Percentiles rank a stretch among this genome's conserved stretches.
phyloP scores from a whole-genome alignment of 164 flowering plant species.

The Cinnamomum micranthum region DNA sequence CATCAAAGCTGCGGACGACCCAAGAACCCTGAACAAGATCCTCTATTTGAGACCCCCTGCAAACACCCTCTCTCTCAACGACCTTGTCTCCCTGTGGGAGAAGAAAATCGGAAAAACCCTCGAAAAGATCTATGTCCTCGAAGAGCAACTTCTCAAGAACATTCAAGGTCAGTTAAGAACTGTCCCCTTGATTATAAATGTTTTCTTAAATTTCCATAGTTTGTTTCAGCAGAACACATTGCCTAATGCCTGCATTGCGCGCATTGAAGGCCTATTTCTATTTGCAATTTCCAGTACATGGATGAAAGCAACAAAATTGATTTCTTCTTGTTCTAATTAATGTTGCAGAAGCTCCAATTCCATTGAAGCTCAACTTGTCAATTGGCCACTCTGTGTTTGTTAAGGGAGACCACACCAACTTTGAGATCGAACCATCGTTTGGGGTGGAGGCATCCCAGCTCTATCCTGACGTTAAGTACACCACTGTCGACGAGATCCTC shows the following conservation, averaged over 20 bases:
- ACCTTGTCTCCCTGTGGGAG: slow-evolving; percentile 64
- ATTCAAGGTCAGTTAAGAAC: slow-evolving; percentile 46
- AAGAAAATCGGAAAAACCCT: slow-evolving; percentile 65
- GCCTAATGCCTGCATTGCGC: background rate
- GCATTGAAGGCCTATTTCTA: background rate
- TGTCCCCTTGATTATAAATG: background rate
- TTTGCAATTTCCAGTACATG: background rate
- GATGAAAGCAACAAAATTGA: background rate
- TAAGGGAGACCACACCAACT: slow-evolving; percentile 52
- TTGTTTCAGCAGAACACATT: background rate
- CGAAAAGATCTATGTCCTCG: slow-evolving; percentile 44
- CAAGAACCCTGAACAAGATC: slow-evolving; percentile 65
- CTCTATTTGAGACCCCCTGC: slow-evolving; percentile 48
- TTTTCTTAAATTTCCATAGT: background rate
- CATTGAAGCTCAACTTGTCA: slow-evolving; percentile 25
- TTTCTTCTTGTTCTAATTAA: background rate
- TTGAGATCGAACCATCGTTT: slow-evolving; percentile 46
- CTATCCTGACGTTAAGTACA: slow-evolving; percentile 49
- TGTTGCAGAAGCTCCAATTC: slow-evolving; percentile 45
- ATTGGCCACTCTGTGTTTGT: slow-evolving; percentile 38
- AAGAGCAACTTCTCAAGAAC: slow-evolving; percentile 54
- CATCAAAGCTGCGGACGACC: slow-evolving; percentile 61
- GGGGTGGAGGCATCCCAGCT: slow-evolving; percentile 58
- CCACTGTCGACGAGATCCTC: slow-evolving; percentile 43
- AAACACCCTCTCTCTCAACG: slow-evolving; percentile 48